Base-by-base conservation (phyloP, 2,329 filamentous ascomycete genomes). In the Calonectria pseudoturangicola region DNA sequence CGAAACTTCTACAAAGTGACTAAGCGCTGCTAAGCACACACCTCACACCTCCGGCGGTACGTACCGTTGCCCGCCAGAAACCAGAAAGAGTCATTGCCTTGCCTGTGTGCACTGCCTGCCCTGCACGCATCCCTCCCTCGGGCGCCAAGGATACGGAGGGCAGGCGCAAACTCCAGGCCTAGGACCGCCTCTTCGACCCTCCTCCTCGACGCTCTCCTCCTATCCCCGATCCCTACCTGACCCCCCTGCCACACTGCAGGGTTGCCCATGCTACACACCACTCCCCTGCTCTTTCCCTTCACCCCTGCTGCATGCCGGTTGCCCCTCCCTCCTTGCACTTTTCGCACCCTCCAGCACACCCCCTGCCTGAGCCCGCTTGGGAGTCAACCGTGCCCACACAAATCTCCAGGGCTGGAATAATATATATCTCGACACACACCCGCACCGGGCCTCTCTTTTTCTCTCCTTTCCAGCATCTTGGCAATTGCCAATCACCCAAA, bases 401-500 rank as follows among this genome's bases (percentile, higher is more conserved):
- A 79, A 77, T 75, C 77, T 68, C 58, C 62, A 50, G 10, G 60
- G 15, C 41, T 64, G 51, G 64, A 74, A 75, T 71, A 81, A 81
- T 82, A 83, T 83, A 84, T 82, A 82, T 78, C 76, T 76, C 75
- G 74, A 77, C 77, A 72, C 78, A 79, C 80, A 74, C 81, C 76
- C 82, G 75, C 79, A 74, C 73, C 67, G 69, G 73, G 74, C 73
- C 75, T 73, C 75, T 76, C 79, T 77, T 67, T 73, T 78, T 74
- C 76, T 79, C 79, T 77, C 69, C 74, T 78, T 77, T 68, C 70
- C 79, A 80, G 75, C 77, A 80, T 79, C 81, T 84, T 85, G 83
- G 83, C 84, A 75, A 74, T 75, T 83, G 84, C 84, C 84, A 85
- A 85, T 80, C 76, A 83, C 73, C 68, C 66, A 76, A n/a, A 72